Conservation (phyloP, 2,329 filamentous ascomycete genomes). For the Fusarium palustre region DNA sequence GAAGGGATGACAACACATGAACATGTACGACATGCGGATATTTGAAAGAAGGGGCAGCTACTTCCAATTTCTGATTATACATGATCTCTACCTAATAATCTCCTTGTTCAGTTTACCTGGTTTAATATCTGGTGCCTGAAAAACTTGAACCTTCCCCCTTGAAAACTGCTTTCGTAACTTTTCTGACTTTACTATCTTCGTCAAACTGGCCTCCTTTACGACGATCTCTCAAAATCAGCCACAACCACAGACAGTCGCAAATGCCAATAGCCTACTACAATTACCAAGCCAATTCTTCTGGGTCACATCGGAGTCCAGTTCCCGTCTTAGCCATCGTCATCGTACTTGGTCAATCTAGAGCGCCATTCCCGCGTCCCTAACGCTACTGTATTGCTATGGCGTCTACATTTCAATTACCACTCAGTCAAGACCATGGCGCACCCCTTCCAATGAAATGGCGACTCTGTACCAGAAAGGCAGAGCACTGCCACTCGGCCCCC, state of each 20-base stretch:
- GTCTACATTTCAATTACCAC: slow-evolving; percentile 29
- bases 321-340: slow-evolving; percentile 6
- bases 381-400: slow-evolving; percentile 16
- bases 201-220: background rate
- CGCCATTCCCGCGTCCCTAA: slow-evolving; percentile 32
- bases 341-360: slow-evolving; percentile 12
- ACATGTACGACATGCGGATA: background rate
- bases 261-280: background rate
- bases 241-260: background rate
- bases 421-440: slow-evolving; percentile 4
- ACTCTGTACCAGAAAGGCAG: background rate
- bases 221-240: background rate
- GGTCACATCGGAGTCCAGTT: background rate
- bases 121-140: background rate
- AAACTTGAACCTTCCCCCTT: background rate
- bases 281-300: background rate
- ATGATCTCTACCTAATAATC: background rate
- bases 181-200: background rate
- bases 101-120: background rate
- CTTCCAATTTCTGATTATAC: background rate
- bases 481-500: slow-evolving; percentile 8
- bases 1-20: background rate
- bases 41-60: background rate
- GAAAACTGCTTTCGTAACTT: background rate
- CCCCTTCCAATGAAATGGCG: slow-evolving; percentile 40